Conservation (phyloP, 306 rosid species). For the Cucurbita argyrosperma region DNA sequence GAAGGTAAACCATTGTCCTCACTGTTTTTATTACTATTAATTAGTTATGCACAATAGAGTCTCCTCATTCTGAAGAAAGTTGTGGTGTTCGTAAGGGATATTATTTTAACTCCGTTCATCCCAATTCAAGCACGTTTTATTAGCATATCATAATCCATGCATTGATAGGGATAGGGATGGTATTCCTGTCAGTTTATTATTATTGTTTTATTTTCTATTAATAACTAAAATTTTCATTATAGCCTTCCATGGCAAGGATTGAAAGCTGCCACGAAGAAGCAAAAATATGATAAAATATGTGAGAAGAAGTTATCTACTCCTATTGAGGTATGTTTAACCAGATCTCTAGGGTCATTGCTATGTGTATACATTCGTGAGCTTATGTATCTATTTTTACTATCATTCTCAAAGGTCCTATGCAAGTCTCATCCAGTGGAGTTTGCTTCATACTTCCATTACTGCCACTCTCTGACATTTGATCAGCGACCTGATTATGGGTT, state of each 20-base stretch:
- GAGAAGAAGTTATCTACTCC: slow-evolving; percentile 95
- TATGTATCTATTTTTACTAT: neutral
- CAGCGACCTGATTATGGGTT: slow-evolving; percentile 98
- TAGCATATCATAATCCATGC: neutral
- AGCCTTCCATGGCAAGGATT: slow-evolving; percentile 99
- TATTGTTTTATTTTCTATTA: no score
- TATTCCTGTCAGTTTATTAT: no score
- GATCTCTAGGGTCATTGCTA: neutral
- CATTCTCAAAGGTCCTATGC: slow-evolving; percentile 54
- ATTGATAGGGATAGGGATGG: no score
- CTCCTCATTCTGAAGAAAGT: neutral
- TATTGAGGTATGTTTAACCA: slow-evolving; percentile 53
- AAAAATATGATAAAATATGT: slow-evolving; percentile 92
- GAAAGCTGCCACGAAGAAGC: slow-evolving; percentile 95
- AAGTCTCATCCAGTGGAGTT: slow-evolving; percentile 91
- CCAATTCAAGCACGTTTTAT: neutral
- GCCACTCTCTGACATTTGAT: slow-evolving; percentile 82
- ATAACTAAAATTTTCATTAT: slow-evolving; percentile 11
- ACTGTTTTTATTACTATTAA: slow-evolving; percentile 4
- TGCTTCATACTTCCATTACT: slow-evolving; percentile 91
- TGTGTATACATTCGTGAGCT: slow-evolving; percentile 9
- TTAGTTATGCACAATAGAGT: neutral
- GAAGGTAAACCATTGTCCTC: slow-evolving; percentile 44
- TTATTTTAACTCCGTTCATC: neutral
- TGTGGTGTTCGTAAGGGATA: neutral